Evolutionary conservation across 2,329 filamentous ascomycete species (phyloP).

Genomic region (Fusarium proliferatum): DNA sequence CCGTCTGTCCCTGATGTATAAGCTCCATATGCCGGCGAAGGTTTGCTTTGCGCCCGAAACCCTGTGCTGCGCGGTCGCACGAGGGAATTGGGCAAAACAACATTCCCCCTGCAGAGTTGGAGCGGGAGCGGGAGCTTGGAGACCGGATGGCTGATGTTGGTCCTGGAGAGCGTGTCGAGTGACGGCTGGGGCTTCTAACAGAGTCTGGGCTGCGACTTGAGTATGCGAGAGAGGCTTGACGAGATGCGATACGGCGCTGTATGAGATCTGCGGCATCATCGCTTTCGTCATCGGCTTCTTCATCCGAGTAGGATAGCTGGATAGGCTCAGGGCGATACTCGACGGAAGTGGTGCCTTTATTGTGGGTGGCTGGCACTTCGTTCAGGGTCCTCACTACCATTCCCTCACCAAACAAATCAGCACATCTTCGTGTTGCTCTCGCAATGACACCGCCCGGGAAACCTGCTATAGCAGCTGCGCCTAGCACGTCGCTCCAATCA

Average conservation of each 20-base stretch:
- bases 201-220: slow-evolving; percentile 44
- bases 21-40: slow-evolving; percentile 53
- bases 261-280: slow-evolving; percentile 39
- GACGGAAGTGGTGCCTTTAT: slow-evolving; percentile 39
- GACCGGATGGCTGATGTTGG: slow-evolving; percentile 17
- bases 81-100: slow-evolving; percentile 52
- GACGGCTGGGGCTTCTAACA: slow-evolving; percentile 36
- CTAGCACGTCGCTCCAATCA: slow-evolving; percentile 89
- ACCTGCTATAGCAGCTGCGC: slow-evolving; percentile 78
- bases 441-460: slow-evolving; percentile 74
- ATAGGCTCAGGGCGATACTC: slow-evolving; percentile 49
- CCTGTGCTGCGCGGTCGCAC: slow-evolving; percentile 52
- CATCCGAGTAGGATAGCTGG: slow-evolving; percentile 37
- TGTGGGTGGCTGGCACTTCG: slow-evolving; percentile 45
- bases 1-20: slow-evolving; percentile 53
- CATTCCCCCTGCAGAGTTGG: slow-evolving; percentile 49
- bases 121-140: slow-evolving; percentile 41
- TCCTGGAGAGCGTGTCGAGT: slow-evolving; percentile 35
- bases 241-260: slow-evolving; percentile 48
- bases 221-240: slow-evolving; percentile 45
- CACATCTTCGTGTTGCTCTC: slow-evolving; percentile 78
- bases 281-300: slow-evolving; percentile 42
- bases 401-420: slow-evolving; percentile 76
- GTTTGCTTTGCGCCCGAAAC: slow-evolving; percentile 52
- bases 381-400: slow-evolving; percentile 73